These are phyloP conservation scores for Alternaria sp. DNA, from an alignment of 2,329 filamentous ascomycete genomes.

Conservation along the genomic window DNA sequence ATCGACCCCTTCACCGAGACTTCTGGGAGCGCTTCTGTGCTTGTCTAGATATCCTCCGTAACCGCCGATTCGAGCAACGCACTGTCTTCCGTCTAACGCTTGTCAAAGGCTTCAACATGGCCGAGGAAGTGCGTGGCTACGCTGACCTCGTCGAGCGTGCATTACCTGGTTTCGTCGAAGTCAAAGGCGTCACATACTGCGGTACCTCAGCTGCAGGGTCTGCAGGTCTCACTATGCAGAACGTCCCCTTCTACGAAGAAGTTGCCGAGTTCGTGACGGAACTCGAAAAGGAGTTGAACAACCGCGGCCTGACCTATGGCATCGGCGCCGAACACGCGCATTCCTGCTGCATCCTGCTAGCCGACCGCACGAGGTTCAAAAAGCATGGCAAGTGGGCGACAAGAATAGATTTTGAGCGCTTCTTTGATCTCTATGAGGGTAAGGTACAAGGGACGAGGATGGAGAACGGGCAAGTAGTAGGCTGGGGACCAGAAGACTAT, in stretches of 20 bases:
- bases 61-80: slow-evolving; percentile 82
- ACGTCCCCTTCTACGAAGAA: slow-evolving; percentile 95
- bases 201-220: slow-evolving; percentile 84
- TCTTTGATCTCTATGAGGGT: slow-evolving; percentile 82
- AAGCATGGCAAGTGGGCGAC: slow-evolving; percentile 86
- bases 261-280: slow-evolving; percentile 81
- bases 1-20: slow-evolving; percentile 89
- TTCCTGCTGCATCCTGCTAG: slow-evolving; percentile 89
- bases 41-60: slow-evolving; percentile 86
- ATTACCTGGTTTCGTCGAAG: slow-evolving; percentile 88
- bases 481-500: slow-evolving; percentile 90
- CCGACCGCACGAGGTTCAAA: slow-evolving; percentile 75
- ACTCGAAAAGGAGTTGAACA: slow-evolving; percentile 71
- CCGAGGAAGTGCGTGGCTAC: slow-evolving; percentile 90
- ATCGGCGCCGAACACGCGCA: slow-evolving; percentile 95
- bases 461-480: slow-evolving; percentile 56
- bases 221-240: slow-evolving; percentile 93
- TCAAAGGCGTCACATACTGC: slow-evolving; percentile 97
- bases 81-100: slow-evolving; percentile 95
- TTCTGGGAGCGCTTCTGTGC: slow-evolving; percentile 96
- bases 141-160: slow-evolving; percentile 85
- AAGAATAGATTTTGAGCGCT: slow-evolving; percentile 85
- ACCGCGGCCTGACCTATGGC: slow-evolving; percentile 79
- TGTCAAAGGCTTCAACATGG: slow-evolving; percentile 97
- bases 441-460: slow-evolving; percentile 39